A percentile compares a stretch with the other conserved stretches of the same genome.
phyloP scores from a whole-genome alignment of 306 rosid species.

The Dalbergia oliveri region DNA sequence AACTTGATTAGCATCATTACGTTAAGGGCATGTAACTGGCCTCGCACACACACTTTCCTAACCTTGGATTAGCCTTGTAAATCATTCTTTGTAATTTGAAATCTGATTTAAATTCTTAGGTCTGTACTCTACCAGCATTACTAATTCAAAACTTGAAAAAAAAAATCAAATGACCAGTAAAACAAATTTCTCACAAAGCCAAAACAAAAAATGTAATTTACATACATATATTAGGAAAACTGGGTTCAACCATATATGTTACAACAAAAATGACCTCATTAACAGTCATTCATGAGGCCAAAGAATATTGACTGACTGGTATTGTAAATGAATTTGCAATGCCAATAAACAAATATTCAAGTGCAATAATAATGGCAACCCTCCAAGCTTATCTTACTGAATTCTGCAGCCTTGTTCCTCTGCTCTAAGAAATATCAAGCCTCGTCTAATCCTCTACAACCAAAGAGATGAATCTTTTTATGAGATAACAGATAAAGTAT shows the following conservation, averaged over 20 bases:
- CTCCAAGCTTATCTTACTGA: slow-evolving; percentile 57
- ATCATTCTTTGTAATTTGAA: background rate
- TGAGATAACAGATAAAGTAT: background rate
- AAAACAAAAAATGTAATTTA: background rate
- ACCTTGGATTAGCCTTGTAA: too few relatives aligned
- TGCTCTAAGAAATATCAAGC: slow-evolving; percentile 67
- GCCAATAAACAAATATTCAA: slow-evolving; percentile 31
- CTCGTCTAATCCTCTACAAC: slow-evolving; percentile 84
- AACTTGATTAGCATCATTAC: too few relatives aligned
- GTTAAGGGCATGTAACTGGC: too few relatives aligned
- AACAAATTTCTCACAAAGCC: too few relatives aligned
- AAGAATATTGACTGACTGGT: slow-evolving; percentile 65
- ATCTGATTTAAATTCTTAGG: background rate
- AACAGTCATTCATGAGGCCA: slow-evolving; percentile 60
- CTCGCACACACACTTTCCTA: too few relatives aligned
- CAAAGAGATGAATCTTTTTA: background rate
- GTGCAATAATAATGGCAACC: slow-evolving; percentile 15
- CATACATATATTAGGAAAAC: slow-evolving; percentile 25
- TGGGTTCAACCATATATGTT: slow-evolving; percentile 34
- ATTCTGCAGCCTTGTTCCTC: slow-evolving; percentile 79
- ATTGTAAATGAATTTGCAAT: slow-evolving; percentile 48
- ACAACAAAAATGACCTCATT: slow-evolving; percentile 54
- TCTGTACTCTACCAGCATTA: background rate
- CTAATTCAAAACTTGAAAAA: background rate
- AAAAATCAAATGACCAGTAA: background rate